Percentiles rank a stretch among this genome's conserved stretches.
Evolutionary conservation across 2,329 filamentous ascomycete genomes (phyloP).

Genomic region (Venturiaceae sp.): DNA sequence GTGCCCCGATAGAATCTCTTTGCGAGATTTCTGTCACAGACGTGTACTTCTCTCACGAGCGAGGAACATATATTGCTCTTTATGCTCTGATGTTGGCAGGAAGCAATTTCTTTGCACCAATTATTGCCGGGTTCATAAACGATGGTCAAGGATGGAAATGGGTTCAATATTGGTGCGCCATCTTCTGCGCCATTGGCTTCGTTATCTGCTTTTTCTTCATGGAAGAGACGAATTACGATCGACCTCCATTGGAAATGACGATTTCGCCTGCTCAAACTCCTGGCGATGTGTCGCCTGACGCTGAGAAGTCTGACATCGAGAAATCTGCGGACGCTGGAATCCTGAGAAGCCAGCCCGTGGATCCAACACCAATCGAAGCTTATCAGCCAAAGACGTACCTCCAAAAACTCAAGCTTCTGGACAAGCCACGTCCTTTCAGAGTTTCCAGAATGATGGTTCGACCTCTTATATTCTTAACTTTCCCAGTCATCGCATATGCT

Average conservation of each 20-base stretch:
- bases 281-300: background rate
- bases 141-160: conserved; percentile 16
- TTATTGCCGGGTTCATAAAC: conserved; percentile 25
- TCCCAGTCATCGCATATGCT: conserved; percentile 27
- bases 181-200: conserved; percentile 3
- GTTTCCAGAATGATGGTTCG: conserved; percentile 2
- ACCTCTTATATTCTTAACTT: conserved; percentile 16
- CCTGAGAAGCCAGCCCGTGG: background rate
- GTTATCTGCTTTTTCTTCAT: conserved; percentile 49
- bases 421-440: background rate
- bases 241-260: conserved; percentile 19
- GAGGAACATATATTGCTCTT: conserved; percentile 14
- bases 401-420: conserved; percentile 1
- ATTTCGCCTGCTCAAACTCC: background rate
- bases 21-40: conserved; percentile 9
- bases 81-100: conserved; percentile 23
- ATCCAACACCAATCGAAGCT: background rate
- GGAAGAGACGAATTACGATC: conserved; percentile 45
- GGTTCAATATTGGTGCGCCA: conserved; percentile 10
- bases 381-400: conserved; percentile 1
- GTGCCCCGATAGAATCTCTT: conserved; percentile 15
- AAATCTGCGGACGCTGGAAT: background rate
- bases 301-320: background rate
- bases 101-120: conserved; percentile 26
- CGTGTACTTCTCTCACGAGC: conserved; percentile 11